Conservation (phyloP, 768 basidiomycete genomes). For the Sporobolomyces phaffii region DNA sequence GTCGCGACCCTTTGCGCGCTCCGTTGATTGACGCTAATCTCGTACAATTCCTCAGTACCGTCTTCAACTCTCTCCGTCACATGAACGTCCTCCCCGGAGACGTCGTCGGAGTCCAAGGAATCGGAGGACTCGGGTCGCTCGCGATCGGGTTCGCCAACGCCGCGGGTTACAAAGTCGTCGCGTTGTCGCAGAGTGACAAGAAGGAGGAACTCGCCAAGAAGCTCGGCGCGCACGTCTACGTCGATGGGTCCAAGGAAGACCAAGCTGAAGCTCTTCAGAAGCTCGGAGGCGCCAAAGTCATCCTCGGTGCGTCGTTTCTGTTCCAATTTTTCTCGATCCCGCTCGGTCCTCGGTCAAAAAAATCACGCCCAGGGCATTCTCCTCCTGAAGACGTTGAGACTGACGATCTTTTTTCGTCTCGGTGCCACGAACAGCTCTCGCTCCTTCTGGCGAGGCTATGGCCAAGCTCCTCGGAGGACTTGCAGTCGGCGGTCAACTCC, state of each 20-base stretch:
- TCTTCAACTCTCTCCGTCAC: conserved; percentile 46
- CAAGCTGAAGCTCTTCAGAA: conserved; percentile 45
- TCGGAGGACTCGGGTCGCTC: conserved; percentile 33
- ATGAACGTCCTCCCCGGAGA: conserved; percentile 46
- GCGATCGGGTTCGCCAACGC: neutral
- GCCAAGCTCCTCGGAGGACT: conserved; percentile 30
- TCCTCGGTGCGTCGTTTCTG: conserved; percentile 31
- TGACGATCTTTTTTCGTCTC: no score
- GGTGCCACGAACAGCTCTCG: no score
- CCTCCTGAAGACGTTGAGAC: no score
- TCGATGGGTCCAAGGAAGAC: conserved; percentile 45
- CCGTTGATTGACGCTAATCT: neutral
- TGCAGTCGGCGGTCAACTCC: conserved; percentile 29
- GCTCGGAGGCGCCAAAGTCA: conserved; percentile 49
- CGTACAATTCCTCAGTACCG: conserved; percentile 42
- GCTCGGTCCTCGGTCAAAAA: no score
- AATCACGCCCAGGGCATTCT: no score
- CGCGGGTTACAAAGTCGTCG: conserved; percentile 47
- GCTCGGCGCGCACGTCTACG: conserved; percentile 49
- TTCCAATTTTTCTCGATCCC: no score
- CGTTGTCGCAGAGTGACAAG: conserved; percentile 44
- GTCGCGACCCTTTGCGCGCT: conserved; percentile 21
- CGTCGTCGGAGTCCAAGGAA: conserved; percentile 49
- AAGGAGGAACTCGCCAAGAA: conserved; percentile 47
- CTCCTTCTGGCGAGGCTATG: conserved; percentile 31